phyloP scores from a whole-genome alignment of 768 basidiomycete genomes.

The Naganishia antarctica region DNA sequence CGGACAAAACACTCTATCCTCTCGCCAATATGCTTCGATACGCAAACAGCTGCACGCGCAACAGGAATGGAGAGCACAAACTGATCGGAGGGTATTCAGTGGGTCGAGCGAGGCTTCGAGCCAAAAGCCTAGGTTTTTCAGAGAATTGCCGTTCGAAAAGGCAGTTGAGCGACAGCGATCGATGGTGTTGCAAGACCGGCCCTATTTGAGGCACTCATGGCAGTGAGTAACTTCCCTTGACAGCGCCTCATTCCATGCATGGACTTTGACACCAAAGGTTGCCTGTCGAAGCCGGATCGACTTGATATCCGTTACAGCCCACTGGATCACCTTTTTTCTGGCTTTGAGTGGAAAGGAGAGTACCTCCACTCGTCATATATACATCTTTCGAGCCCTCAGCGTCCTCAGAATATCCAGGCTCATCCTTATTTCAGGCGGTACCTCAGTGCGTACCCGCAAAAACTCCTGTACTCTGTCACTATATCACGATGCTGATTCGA shows the following conservation, averaged over 20 bases:
- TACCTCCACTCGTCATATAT: slow-evolving; percentile 63
- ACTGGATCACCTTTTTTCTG: slow-evolving; percentile 78
- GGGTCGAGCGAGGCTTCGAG: slow-evolving; percentile 10
- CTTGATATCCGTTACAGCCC: slow-evolving; percentile 73
- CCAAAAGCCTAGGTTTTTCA: slow-evolving; percentile 4
- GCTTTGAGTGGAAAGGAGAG: slow-evolving; percentile 66
- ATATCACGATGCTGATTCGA: slow-evolving; percentile 8
- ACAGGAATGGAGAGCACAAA: slow-evolving; percentile 19
- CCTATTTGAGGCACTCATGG: slow-evolving; percentile 90
- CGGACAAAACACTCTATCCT: background rate
- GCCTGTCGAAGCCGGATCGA: slow-evolving; percentile 64
- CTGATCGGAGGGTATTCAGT: slow-evolving; percentile 52
- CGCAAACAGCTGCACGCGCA: slow-evolving; percentile 18
- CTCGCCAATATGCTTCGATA: background rate
- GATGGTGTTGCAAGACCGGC: slow-evolving; percentile 54
- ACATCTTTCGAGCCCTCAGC: slow-evolving; percentile 80
- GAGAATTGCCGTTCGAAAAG: slow-evolving; percentile 51
- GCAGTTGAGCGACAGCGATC: slow-evolving; percentile 47
- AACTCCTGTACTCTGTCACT: background rate
- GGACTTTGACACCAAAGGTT: background rate
- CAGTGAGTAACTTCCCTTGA: slow-evolving; percentile 32
- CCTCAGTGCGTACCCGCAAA: slow-evolving; percentile 60
- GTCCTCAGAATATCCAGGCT: slow-evolving; percentile 77
- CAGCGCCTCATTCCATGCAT: background rate
- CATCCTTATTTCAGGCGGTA: slow-evolving; percentile 82